Conservation (phyloP, 2,329 filamentous ascomycete genomes). For the Monosporascus sp. region DNA sequence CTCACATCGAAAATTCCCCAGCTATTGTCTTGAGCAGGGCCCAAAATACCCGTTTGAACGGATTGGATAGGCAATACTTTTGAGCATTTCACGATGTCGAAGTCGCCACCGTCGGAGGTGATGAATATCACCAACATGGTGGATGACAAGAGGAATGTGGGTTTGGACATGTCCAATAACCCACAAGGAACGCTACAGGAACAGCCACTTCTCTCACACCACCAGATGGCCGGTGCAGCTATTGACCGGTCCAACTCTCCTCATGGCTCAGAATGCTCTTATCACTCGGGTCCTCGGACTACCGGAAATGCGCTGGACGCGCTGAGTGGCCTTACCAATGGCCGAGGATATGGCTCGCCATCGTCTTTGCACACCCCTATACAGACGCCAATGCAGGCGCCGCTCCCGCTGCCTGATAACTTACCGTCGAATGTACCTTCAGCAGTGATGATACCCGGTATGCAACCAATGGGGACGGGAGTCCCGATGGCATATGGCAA, state of each 20-base stretch:
- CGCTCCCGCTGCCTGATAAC: slow-evolving; percentile 39
- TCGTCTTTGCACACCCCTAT: slow-evolving; percentile 46
- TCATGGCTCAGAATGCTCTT: slow-evolving; percentile 55
- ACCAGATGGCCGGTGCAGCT: slow-evolving; percentile 19
- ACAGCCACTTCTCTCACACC: slow-evolving; percentile 21
- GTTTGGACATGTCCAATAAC: slow-evolving; percentile 15
- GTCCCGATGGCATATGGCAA: slow-evolving; percentile 34
- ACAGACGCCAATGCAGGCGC: slow-evolving; percentile 45
- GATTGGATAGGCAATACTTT: background rate
- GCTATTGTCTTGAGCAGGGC: background rate
- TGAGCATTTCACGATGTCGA: slow-evolving; percentile 21
- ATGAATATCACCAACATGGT: slow-evolving; percentile 30
- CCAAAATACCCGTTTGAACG: background rate
- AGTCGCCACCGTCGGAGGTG: slow-evolving; percentile 25
- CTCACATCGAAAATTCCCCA: too few species aligned
- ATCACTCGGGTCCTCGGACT: slow-evolving; percentile 43
- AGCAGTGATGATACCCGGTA: slow-evolving; percentile 37
- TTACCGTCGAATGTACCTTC: slow-evolving; percentile 17
- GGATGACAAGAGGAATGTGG: slow-evolving; percentile 22
- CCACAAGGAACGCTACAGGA: slow-evolving; percentile 14
- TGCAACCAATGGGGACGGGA: slow-evolving; percentile 29
- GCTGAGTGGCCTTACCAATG: slow-evolving; percentile 36
- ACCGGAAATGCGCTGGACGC: slow-evolving; percentile 17
- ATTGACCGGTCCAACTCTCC: slow-evolving; percentile 54
- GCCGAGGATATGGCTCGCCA: slow-evolving; percentile 48